phyloP scores from a whole-genome alignment of 768 basidiomycete genomes.

The Pulveroboletus sp. region DNA sequence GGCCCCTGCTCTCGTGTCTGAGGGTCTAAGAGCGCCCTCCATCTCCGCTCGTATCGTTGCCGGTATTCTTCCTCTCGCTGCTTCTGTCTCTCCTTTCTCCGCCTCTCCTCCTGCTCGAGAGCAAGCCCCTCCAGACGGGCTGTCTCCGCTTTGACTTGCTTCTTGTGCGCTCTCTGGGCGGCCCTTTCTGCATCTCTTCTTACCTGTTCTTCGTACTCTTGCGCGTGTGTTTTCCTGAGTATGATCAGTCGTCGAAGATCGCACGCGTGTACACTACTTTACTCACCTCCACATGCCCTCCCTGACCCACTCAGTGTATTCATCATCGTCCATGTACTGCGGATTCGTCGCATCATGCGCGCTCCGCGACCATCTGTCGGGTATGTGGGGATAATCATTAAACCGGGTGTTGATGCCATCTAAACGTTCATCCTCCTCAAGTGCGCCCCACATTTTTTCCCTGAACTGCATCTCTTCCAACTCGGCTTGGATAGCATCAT shows the following conservation, averaged over 20 bases:
- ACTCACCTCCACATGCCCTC: slow-evolving; percentile 78
- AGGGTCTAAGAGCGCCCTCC: slow-evolving; percentile 46
- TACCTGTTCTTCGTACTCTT: slow-evolving; percentile 59
- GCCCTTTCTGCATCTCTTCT: slow-evolving; percentile 49
- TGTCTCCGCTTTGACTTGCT: slow-evolving; percentile 51
- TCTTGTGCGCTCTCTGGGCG: slow-evolving; percentile 50
- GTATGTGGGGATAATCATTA: slow-evolving; percentile 68
- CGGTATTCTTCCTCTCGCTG: slow-evolving; percentile 42
- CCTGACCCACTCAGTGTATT: slow-evolving; percentile 84
- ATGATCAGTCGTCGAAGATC: slow-evolving; percentile 1
- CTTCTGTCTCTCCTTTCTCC: slow-evolving; percentile 45
- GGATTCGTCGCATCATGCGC: slow-evolving; percentile 40
- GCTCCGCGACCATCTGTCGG: slow-evolving; percentile 57
- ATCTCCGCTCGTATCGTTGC: slow-evolving; percentile 51
- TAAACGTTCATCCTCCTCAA: slow-evolving; percentile 68
- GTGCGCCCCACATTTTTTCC: slow-evolving; percentile 67
- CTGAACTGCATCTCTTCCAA: slow-evolving; percentile 63
- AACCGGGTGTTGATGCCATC: slow-evolving; percentile 59
- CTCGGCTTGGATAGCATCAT: slow-evolving; percentile 47
- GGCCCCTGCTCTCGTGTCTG: slow-evolving; percentile 18
- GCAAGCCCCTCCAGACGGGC: slow-evolving; percentile 44
- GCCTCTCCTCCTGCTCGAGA: slow-evolving; percentile 48
- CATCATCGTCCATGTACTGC: slow-evolving; percentile 70
- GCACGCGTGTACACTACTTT: not conserved
- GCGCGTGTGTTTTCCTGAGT: slow-evolving; percentile 60